Conservation (phyloP, 148 eudicot genomes). For the Camellia lanceoleosa region DNA sequence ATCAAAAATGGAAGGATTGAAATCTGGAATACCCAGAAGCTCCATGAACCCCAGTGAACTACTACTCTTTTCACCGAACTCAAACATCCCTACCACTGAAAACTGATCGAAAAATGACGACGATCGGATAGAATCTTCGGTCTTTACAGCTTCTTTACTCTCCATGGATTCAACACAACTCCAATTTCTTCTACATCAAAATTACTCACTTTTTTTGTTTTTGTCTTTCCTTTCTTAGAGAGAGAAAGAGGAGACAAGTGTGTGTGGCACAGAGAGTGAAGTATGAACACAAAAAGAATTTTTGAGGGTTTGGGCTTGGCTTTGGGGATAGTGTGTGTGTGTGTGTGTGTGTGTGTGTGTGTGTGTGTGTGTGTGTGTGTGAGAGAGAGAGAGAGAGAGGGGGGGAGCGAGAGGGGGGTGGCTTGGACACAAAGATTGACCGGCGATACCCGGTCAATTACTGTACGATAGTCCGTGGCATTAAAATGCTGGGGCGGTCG, state of each 20-base stretch:
- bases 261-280: background rate
- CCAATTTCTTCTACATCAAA: too few relatives aligned
- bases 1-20: constrained; percentile 14
- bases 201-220: background rate
- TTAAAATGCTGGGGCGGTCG: constrained; percentile 22
- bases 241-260: background rate
- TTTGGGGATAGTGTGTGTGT: background rate
- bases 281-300: constrained; percentile 6
- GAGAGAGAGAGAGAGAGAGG: background rate
- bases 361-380: too few relatives aligned
- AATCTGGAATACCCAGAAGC: constrained; percentile 52
- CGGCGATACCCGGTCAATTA: constrained; percentile 31
- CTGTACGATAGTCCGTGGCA: constrained; percentile 12
- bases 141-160: constrained; percentile 13
- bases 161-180: background rate
- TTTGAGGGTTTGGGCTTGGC: background rate
- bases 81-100: constrained; percentile 3
- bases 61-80: constrained; percentile 14
- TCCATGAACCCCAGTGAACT: constrained; percentile 65
- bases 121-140: constrained; percentile 17
- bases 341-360: background rate
- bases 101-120: constrained; percentile 16
- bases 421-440: constrained; percentile 26
- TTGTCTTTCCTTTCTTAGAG: background rate
- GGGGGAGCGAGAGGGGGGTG: too few relatives aligned